A percentile compares a stretch with the other conserved stretches of the same genome.
Evolutionary conservation across 2,329 filamentous ascomycete species (phyloP).

Genomic region (Nothophaeocryptopus gaeumannii): DNA sequence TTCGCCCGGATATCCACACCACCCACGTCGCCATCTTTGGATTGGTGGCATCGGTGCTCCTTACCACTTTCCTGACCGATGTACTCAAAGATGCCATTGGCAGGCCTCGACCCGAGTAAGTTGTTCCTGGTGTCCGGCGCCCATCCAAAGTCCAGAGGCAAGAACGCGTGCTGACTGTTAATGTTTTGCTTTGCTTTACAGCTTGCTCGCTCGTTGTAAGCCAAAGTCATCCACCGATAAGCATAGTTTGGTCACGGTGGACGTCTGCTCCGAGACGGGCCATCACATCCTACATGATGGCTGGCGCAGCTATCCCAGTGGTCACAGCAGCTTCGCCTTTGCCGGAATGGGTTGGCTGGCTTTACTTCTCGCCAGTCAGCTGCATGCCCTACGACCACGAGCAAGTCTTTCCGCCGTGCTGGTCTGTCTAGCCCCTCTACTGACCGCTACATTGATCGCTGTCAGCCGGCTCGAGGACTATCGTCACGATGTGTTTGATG

Average conservation of each 20-base stretch:
- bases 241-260: conserved; percentile 57
- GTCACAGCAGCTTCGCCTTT: conserved; percentile 77
- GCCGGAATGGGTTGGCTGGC: conserved; percentile 72
- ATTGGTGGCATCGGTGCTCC: conserved; percentile 68
- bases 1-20: conserved; percentile 68
- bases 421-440: conserved; percentile 53
- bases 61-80: conserved; percentile 82
- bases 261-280: conserved; percentile 69
- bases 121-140: too few species aligned
- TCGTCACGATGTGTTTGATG: conserved; percentile 63
- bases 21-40: conserved; percentile 82
- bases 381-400: conserved; percentile 57
- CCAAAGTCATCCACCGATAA: conserved; percentile 59
- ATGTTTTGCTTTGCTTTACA: too few species aligned
- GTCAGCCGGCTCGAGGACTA: conserved; percentile 63
- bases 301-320: conserved; percentile 79
- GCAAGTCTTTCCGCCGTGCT: conserved; percentile 57
- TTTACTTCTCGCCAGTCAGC: conserved; percentile 55
- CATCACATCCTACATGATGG: conserved; percentile 73
- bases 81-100: conserved; percentile 85
- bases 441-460: conserved; percentile 59
- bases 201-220: conserved; percentile 77
- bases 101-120: conserved; percentile 70
- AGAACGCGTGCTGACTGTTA: too few species aligned
- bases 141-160: too few species aligned